Base-by-base conservation (phyloP, 1,139 yeast species). In the Candida gigantensis region DNA sequence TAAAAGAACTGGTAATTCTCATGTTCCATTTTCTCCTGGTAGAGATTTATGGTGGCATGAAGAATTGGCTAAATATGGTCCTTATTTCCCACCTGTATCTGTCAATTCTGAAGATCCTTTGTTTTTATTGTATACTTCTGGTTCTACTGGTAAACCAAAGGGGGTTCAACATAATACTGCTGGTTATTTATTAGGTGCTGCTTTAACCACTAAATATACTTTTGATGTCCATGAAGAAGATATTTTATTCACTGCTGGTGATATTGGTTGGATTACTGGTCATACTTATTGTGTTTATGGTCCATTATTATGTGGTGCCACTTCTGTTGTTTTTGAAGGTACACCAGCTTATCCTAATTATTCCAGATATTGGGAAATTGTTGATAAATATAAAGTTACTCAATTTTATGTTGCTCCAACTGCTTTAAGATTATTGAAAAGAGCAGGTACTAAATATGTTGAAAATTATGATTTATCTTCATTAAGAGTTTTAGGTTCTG, bases 391-490 rank as follows among this genome's bases (percentile, higher is more conserved):
- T 66, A 78, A 79, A 59, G 89, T 83, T 27, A 84, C 84, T 36
- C 95, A 85, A 55, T 86, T 86, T 58, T 86, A 86, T 57, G 92
- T 86, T 45, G 95, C 96, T 2, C 96, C 96, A 47, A 86, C 96
- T 18, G 95, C 95, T 11, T 70, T 86, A 51, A 77, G 96, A 60
- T 69, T 86, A 53, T 73, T 86, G 62, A 86, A 85, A 66, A 74
- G 94, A 55, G 94, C 94, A 21, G 95, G 96, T 40, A 77, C 80
- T 48, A 70, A 78, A 39, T 79, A 63, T 53, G 77, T 84, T 50
- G 81, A 79, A 51, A 73, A 77, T 19, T 79, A 69, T 57, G 83
- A 84, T 49, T 70, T 86, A 53, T 72, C 77, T 37, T 74, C 88
- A 3, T 52, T 86, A 44, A 74, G 95, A 53, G 81, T 79, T 23